Base-by-base conservation (phyloP, 352 stramenopile species). In the Phytopythium litorale region DNA sequence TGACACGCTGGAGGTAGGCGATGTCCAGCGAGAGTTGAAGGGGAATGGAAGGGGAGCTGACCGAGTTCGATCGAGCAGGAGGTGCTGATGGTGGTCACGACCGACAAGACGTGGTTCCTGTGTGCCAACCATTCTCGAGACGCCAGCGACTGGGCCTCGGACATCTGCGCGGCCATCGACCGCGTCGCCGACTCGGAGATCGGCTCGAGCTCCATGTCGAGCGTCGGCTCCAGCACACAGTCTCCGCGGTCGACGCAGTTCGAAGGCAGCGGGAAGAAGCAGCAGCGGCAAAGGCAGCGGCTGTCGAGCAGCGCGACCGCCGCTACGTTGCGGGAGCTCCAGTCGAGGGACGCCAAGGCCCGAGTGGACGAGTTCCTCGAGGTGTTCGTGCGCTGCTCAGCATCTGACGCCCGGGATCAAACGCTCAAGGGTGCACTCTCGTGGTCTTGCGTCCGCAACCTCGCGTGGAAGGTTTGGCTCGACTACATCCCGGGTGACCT, bases 101-200 rank as follows among this genome's bases (percentile, higher is more conserved):
- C 76, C 18, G 80, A 91, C 67, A 84, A 88, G 65, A 91, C 81
- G 58, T 93, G 81, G 84, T 93, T 91, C 58, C 71, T 93, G 21
- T 93, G 84, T 37, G 81, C 81, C 4, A 76, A 87, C 33, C 64
- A 81, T 43, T 72, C 66, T 2, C 75, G 72, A 11, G 81, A 87
- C 4, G 81, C 81, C 9, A 76, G 59, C 35, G 78, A 91, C 38
- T 93, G 84, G 84, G 71, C 73, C 18, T 78, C 89, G 38, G 70
- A 69, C 28, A 83, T 91, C 53, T 88, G 81, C 60, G 58, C 21
- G 8, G 68, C 81, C 12, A 89, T 91, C 30, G 81, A 91, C 33
- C 70, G 70, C 18, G 62, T 81, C 11, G 75, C 64, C 23, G 62
- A 68, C 11, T 51, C 37, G 13, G 56, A 69, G 7, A 30, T 72